Evolutionary conservation across 129 eudicot species (phyloP).

Genomic region (Flaveria linearis): DNA sequence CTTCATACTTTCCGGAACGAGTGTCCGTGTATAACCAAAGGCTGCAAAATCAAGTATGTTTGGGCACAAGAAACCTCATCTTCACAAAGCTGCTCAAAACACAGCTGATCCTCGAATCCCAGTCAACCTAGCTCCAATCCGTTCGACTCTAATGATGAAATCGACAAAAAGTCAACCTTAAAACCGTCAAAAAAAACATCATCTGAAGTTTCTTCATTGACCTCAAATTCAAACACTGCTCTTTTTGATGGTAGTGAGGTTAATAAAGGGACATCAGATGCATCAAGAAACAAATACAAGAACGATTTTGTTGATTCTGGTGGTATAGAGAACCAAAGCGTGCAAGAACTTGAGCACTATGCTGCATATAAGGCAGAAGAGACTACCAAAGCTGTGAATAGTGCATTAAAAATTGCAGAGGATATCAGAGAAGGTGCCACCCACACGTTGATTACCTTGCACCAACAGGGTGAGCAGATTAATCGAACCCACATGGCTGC

Average conservation of each 20-base stretch:
- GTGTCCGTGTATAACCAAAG: slow-evolving; percentile 5
- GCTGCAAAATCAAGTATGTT: slow-evolving; percentile 47
- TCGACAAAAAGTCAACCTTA: slow-evolving; percentile 45
- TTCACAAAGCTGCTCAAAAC: slow-evolving; percentile 48
- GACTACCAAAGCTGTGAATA: slow-evolving; percentile 71
- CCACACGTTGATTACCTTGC: slow-evolving; percentile 72
- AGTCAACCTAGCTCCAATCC: slow-evolving; percentile 53
- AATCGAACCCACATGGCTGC: slow-evolving; percentile 78
- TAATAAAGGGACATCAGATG: slow-evolving; percentile 44
- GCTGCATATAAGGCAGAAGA: slow-evolving; percentile 90
- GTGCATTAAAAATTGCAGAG: slow-evolving; percentile 77
- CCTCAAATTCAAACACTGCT: slow-evolving; percentile 32
- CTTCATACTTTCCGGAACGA: slow-evolving; percentile 5
- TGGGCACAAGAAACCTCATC: slow-evolving; percentile 61
- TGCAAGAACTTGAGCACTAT: slow-evolving; percentile 75
- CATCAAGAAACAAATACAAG: slow-evolving; percentile 63
- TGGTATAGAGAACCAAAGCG: slow-evolving; percentile 74
- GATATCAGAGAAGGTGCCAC: slow-evolving; percentile 90
- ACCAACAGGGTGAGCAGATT: slow-evolving; percentile 96
- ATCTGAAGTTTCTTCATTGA: slow-evolving; percentile 49
- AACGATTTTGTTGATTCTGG: slow-evolving; percentile 78
- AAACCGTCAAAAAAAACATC: slow-evolving; percentile 45
- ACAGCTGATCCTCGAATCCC: slow-evolving; percentile 41
- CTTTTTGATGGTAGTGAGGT: slow-evolving; percentile 60
- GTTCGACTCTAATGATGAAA: slow-evolving; percentile 72